Percentiles rank a stretch among this genome's conserved stretches.
Evolutionary conservation across 306 rosid genomes (phyloP).

Genomic region (Cucumis hystrix): DNA sequence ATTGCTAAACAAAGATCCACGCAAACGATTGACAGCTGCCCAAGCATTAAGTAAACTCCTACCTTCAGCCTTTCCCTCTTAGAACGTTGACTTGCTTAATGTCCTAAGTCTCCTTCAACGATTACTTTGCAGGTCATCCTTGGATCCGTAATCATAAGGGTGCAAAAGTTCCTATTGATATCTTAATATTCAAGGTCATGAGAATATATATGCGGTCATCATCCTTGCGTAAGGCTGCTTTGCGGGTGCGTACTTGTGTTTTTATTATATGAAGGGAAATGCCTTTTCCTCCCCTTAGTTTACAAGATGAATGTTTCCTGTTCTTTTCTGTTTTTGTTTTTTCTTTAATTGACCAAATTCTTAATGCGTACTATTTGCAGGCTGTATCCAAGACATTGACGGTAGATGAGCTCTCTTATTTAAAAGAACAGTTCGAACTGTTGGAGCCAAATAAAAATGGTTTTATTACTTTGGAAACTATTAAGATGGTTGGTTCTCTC

Average conservation of each 20-base stretch:
- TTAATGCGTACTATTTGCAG: constrained; percentile 25
- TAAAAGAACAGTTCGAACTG: constrained; percentile 73
- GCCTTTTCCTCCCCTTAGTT: background rate
- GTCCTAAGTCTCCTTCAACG: constrained; percentile 7
- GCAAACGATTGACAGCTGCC: constrained; percentile 90
- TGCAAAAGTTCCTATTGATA: constrained; percentile 73
- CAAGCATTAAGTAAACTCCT: constrained; percentile 76
- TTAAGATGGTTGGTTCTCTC: constrained; percentile 36
- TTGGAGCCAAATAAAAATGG: constrained; percentile 83
- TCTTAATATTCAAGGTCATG: constrained; percentile 74
- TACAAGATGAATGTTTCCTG: background rate
- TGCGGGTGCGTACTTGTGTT: constrained; percentile 52
- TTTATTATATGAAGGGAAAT: constrained; percentile 7
- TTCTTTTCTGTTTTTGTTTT: background rate
- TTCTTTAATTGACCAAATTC: background rate
- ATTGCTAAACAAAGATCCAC: constrained; percentile 77
- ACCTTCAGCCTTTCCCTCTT: background rate
- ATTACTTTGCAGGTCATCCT: constrained; percentile 82
- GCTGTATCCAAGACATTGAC: constrained; percentile 91
- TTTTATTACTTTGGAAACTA: constrained; percentile 59
- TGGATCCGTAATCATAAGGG: constrained; percentile 67
- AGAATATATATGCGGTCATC: constrained; percentile 78
- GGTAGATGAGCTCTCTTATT: constrained; percentile 72
- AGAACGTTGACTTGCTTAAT: background rate
- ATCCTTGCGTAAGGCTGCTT: constrained; percentile 94